Base-by-base conservation (phyloP, 768 basidiomycete genomes). In the Mycena maculata region DNA sequence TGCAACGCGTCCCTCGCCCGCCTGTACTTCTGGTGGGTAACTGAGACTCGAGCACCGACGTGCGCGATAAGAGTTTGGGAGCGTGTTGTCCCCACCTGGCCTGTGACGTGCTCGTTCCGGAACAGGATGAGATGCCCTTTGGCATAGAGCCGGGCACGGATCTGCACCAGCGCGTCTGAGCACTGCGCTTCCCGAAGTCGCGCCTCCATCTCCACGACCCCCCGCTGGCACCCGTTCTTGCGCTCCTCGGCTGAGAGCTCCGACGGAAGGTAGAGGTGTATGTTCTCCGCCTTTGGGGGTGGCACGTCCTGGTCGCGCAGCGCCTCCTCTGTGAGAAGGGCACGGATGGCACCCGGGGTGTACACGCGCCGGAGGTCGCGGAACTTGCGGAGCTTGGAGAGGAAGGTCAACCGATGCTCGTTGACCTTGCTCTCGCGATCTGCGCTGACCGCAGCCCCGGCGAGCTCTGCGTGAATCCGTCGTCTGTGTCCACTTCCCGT, bases 371-470 rank as follows among this genome's bases (percentile, higher is more conserved):
- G 59, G 11, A 52, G 41, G 5, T 27, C 25, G 0, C 71, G 33
- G 47, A 70, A 70, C 8, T 18, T 22, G 3, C 16, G 20, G 16
- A 67, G 23, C 33, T 69, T 68, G 9, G 28, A 10, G 18, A 31
- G 4, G 25, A 70, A 41, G 16, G 44, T 27, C 16, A 42, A 12
- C 11, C 69, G 58, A 30, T 45, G 69, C 27, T 72, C 57, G n/a
- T 70, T 12, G n/a, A 71, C 23, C 39, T 65, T 60, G 22, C 31
- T 15, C 12, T 53, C 23, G 15, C 56, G 45, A 23, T 44, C 50
- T 6, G 52, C 45, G 18, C 62, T 28, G 7, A 57, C 15, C n/a
- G 27, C 28, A 3, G 15, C 9, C 2, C 36, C 42, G 5, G 25
- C 50, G n/a, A 57, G 7, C 38, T 63, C 62, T 4, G 52, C 33